Conservation (phyloP, 208 protist genomes). For the Trypanosomatidae sp. region DNA sequence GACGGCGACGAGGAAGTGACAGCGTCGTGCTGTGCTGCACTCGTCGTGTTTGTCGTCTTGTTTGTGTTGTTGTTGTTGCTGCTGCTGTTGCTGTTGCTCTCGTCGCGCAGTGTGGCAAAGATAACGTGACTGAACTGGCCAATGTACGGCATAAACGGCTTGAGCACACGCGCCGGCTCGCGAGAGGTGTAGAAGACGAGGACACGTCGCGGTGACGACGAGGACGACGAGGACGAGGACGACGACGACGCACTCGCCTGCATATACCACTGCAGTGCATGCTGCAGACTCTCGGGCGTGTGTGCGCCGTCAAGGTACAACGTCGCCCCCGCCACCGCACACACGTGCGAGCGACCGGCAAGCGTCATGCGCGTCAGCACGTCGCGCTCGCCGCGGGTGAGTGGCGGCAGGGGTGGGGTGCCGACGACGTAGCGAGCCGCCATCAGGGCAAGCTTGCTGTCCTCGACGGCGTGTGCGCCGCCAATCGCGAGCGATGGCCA, state of each 20-base stretch:
- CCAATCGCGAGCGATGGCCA: conserved; percentile 72
- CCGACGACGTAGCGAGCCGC: conserved; percentile 41
- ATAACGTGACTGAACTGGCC: conserved; percentile 49
- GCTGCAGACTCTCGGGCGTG: conserved; percentile 61
- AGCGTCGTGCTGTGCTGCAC: too few relatives aligned
- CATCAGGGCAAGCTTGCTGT: conserved; percentile 76
- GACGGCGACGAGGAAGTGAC: too few relatives aligned
- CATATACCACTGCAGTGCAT: conserved; percentile 69
- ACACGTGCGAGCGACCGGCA: conserved; percentile 65
- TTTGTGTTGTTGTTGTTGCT: too few relatives aligned
- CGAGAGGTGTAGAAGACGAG: conserved; percentile 73
- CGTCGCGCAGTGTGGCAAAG: conserved; percentile 32
- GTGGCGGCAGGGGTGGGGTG: conserved; percentile 33
- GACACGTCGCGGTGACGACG: conserved; percentile 25
- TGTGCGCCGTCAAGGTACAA: conserved; percentile 85
- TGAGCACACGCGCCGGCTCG: conserved; percentile 41
- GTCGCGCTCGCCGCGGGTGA: conserved; percentile 37
- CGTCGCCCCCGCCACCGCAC: conserved; percentile 20
- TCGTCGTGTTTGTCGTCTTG: too few relatives aligned
- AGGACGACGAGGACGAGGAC: neutral
- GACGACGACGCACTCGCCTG: conserved; percentile 24
- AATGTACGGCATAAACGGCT: conserved; percentile 60
- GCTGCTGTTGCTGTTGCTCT: too few relatives aligned
- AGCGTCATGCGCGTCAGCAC: conserved; percentile 54
- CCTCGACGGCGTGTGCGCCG: conserved; percentile 52